Evolutionary conservation across 441 rosid species (phyloP), one percentile per base, ranked within the genome.

Genomic region (Bruguiera hainesii): DNA sequence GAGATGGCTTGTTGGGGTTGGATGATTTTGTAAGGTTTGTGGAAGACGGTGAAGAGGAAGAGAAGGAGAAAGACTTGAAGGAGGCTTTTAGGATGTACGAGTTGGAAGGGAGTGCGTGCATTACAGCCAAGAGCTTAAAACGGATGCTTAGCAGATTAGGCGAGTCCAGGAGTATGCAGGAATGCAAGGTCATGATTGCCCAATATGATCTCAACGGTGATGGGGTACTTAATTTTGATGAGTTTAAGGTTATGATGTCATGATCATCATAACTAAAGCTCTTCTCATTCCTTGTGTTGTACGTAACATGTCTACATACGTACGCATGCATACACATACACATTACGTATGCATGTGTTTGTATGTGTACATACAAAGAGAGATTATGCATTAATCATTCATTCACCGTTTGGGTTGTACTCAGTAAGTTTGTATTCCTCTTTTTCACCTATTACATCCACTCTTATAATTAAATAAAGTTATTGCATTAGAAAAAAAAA

Each of bases 141-240:
- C 77, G 83, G 75, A 86, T 88, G 96, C 85, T 89, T 7, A 80
- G 83, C 39, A 80, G 82, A 39, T 74, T 87, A 65, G 89, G 91
- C 0, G 86, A 82, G 66, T 69, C 86, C 7, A 80, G 64, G 61
- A 80, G 67, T 26, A 55, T 76, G 5, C 73, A 76, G 0, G 79
- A 85, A 1, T 93, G 98, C 39, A 62, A 73, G 75, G 39, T 56
- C 56, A 93, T 93, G 97, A 88, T 92, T 64, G 52, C 77, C 2
- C 75, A 75, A 15, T 89, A 85, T 62, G 97, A 91, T 81, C 78
- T 80, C 57, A 76, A 91, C 46, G 86, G 86, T 20, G 97, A 92
- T 73, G 97, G 97, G 0, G 82, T 84, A 28, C 79, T 90, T 21
- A 79, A 77, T 71, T 90, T 93, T 68, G 88, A 93, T 46, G 98